phyloP scores from a whole-genome alignment of 805 yeast species.

The Barnettozyma vustinii region DNA sequence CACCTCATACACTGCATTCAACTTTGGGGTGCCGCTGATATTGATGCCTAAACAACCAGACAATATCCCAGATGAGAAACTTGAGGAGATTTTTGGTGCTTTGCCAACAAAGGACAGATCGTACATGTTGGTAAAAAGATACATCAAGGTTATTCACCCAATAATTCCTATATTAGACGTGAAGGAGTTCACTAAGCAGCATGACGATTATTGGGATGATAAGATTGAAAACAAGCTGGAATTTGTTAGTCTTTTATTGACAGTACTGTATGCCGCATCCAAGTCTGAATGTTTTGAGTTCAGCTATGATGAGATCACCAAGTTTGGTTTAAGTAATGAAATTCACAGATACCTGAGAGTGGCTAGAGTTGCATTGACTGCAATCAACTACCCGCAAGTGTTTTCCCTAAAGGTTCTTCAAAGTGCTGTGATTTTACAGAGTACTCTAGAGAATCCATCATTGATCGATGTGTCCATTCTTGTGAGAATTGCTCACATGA shows the following conservation, averaged over 20 bases:
- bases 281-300: slow-evolving; percentile 56
- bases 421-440: slow-evolving; percentile 46
- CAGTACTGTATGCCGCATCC: slow-evolving; percentile 52
- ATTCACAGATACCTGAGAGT: slow-evolving; percentile 46
- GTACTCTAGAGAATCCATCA: slow-evolving; percentile 51
- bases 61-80: slow-evolving; percentile 22
- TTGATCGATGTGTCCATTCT: slow-evolving; percentile 51
- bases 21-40: slow-evolving; percentile 22
- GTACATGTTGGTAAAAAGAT: slow-evolving; percentile 42
- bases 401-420: slow-evolving; percentile 35
- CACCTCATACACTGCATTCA: slow-evolving; percentile 15
- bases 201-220: slow-evolving; percentile 45
- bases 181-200: slow-evolving; percentile 37
- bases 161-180: slow-evolving; percentile 49
- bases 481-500: slow-evolving; percentile 49
- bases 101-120: slow-evolving; percentile 43
- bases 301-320: slow-evolving; percentile 34
- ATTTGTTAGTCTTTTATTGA: slow-evolving; percentile 45
- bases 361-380: slow-evolving; percentile 43
- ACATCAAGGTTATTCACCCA: slow-evolving; percentile 48
- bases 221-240: slow-evolving; percentile 30
- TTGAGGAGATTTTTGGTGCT: slow-evolving; percentile 33
- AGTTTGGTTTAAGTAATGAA: slow-evolving; percentile 33
- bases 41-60: slow-evolving; percentile 22
- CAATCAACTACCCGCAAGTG: slow-evolving; percentile 46